phyloP scores from a whole-genome alignment of 2,329 filamentous ascomycete genomes.

The Cladophialophora bantiana region DNA sequence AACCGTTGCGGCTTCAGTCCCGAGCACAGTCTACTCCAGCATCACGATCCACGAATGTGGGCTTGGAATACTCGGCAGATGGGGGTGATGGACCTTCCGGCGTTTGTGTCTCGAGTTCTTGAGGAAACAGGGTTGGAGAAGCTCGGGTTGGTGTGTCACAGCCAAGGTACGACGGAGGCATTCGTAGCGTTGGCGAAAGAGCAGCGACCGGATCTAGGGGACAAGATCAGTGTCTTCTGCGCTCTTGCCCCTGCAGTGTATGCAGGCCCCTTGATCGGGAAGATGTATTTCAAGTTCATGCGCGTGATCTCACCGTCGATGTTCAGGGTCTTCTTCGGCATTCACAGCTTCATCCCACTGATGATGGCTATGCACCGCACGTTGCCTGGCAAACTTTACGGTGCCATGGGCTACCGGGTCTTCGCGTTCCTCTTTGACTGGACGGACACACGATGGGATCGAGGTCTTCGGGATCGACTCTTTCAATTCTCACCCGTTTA shows the following conservation, averaged over 20 bases:
- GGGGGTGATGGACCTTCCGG: constrained; percentile 86
- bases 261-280: constrained; percentile 82
- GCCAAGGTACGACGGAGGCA: constrained; percentile 88
- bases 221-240: constrained; percentile 87
- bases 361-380: constrained; percentile 84
- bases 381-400: constrained; percentile 73
- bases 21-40: constrained; percentile 72
- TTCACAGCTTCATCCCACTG: constrained; percentile 89
- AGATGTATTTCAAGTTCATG: constrained; percentile 93
- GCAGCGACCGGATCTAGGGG: constrained; percentile 82
- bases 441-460: constrained; percentile 85
- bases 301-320: constrained; percentile 74
- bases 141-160: constrained; percentile 83
- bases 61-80: constrained; percentile 95
- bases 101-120: constrained; percentile 79
- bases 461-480: constrained; percentile 76
- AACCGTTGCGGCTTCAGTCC: constrained; percentile 88
- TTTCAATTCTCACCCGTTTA: constrained; percentile 94
- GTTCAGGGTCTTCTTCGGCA: constrained; percentile 85
- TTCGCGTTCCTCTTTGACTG: constrained; percentile 91
- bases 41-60: constrained; percentile 90
- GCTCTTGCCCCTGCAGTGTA: constrained; percentile 90
- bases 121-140: constrained; percentile 83
- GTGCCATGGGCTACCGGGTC: constrained; percentile 82
- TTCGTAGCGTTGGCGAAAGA: constrained; percentile 89